Conservation (phyloP, 805 yeast species). For the Monosporozyma aquatica region DNA sequence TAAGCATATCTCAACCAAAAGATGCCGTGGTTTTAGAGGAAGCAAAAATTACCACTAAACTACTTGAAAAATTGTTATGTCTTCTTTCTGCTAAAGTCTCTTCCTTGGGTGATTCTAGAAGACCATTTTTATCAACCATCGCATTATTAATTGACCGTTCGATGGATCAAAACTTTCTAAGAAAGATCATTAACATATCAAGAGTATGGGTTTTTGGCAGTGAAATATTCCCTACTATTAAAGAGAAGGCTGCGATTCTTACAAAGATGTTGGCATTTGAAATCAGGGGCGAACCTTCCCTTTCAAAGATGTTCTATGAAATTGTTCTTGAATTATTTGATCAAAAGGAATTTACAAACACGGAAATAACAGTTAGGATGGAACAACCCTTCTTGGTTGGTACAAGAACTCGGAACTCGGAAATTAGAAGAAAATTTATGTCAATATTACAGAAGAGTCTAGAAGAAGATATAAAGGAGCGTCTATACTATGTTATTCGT, state of each 20-base stretch:
- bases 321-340: conserved; percentile 83
- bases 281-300: conserved; percentile 70
- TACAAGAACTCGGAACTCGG: conserved; percentile 70
- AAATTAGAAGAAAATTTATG: conserved; percentile 71
- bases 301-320: conserved; percentile 71
- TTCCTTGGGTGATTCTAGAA: conserved; percentile 84
- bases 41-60: conserved; percentile 66
- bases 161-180: conserved; percentile 62
- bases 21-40: conserved; percentile 48
- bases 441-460: conserved; percentile 65
- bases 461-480: conserved; percentile 66
- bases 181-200: conserved; percentile 67
- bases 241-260: conserved; percentile 90
- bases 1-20: conserved; percentile 41
- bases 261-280: conserved; percentile 92
- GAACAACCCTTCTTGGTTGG: conserved; percentile 96
- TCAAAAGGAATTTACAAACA: conserved; percentile 63
- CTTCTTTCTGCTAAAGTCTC: conserved; percentile 75
- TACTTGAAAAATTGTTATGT: conserved; percentile 67
- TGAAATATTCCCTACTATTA: conserved; percentile 85
- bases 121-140: conserved; percentile 74
- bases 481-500: conserved; percentile 77
- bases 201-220: conserved; percentile 84
- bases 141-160: conserved; percentile 90
- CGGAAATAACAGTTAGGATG: conserved; percentile 88